A percentile compares a stretch with the other conserved stretches of the same genome.
Evolutionary conservation across 192 early-diverging fungal genomes (phyloP).

Genomic region (Rhizoclosmatium globosum): DNA sequence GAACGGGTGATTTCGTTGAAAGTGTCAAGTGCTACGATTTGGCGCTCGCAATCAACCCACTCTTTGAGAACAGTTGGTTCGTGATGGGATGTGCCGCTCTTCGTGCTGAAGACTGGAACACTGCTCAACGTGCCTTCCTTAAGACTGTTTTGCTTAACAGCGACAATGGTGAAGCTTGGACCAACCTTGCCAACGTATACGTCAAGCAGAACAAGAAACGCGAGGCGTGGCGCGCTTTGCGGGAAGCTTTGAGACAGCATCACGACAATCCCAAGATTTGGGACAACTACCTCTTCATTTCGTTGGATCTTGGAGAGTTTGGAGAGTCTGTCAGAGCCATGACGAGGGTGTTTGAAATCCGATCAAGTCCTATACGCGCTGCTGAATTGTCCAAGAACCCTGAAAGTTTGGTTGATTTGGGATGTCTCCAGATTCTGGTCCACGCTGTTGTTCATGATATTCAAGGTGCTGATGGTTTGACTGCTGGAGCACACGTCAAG

Average conservation of each 20-base stretch:
- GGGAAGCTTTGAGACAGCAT: conserved; percentile 81
- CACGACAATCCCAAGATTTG: conserved; percentile 91
- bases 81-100: conserved; percentile 94
- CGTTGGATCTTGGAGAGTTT: conserved; percentile 81
- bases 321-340: conserved; percentile 86
- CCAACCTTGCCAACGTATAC: conserved; percentile 90
- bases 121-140: conserved; percentile 75
- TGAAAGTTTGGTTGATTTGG: conserved; percentile 73
- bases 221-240: conserved; percentile 85
- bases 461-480: conserved; percentile 32
- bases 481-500: conserved; percentile 59
- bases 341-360: conserved; percentile 79
- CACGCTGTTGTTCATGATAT: conserved; percentile 58
- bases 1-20: conserved; percentile 64
- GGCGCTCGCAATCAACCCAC: conserved; percentile 90
- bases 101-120: conserved; percentile 78
- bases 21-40: conserved; percentile 78
- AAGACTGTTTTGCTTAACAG: conserved; percentile 32
- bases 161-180: conserved; percentile 95
- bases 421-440: conserved; percentile 79
- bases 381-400: conserved; percentile 52
- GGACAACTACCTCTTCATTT: conserved; percentile 88
- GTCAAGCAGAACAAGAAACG: conserved; percentile 72
- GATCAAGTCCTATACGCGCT: conserved; percentile 69
- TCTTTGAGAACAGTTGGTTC: conserved; percentile 98